A percentile compares a stretch with the other conserved stretches of the same genome.
These are phyloP conservation scores for Apiospora phragmitis DNA, from an alignment of 2,329 filamentous ascomycete species.

Conservation along the genomic window DNA sequence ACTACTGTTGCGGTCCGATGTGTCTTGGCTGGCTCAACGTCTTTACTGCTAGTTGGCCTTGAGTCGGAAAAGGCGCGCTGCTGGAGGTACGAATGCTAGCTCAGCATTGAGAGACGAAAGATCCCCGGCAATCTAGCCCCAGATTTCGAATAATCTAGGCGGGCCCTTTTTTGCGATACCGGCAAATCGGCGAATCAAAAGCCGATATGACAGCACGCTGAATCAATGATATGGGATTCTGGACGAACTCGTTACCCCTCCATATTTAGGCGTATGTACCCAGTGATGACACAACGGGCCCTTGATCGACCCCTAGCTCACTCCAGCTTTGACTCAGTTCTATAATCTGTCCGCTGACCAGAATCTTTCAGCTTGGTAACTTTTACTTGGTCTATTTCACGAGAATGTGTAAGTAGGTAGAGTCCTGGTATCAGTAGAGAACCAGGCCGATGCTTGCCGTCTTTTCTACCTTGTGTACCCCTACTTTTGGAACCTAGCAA, in stretches of 20 bases:
- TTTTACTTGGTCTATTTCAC: background rate
- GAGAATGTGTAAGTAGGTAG: background rate
- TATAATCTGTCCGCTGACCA: background rate
- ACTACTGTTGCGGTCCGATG: background rate
- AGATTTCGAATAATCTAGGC: conserved; percentile 12
- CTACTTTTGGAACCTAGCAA: background rate
- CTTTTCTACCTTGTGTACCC: background rate
- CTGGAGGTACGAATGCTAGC: background rate
- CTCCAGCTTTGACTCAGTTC: background rate
- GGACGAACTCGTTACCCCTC: background rate
- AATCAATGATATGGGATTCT: background rate
- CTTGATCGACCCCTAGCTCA: background rate
- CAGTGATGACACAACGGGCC: background rate
- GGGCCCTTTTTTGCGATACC: conserved; percentile 11
- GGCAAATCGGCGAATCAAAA: conserved; percentile 16
- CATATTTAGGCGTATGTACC: conserved; percentile 1
- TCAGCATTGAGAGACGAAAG: background rate
- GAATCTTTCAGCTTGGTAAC: background rate
- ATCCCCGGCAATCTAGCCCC: background rate
- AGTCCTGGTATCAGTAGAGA: background rate
- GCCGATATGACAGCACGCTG: conserved; percentile 10
- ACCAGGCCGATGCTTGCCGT: background rate
- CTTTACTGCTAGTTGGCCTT: background rate
- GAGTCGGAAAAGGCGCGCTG: background rate
- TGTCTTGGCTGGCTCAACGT: conserved; percentile 1